phyloP scores from a whole-genome alignment of 1,284 basidiomycete genomes.

The Tylopilus sp. region DNA sequence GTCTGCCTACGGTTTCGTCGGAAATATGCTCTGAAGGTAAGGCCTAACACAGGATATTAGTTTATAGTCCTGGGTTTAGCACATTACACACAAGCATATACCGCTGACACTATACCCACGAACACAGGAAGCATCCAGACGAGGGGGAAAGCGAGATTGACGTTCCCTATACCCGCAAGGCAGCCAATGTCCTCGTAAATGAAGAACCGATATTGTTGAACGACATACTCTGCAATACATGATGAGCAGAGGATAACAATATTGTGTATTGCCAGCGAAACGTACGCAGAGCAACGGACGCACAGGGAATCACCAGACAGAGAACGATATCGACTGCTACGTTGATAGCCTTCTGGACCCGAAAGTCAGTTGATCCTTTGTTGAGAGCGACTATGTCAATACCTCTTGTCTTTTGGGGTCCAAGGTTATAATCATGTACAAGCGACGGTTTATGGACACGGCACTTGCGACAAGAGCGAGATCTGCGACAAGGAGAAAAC shows the following conservation, averaged over 20 bases:
- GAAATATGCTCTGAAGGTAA: constrained; percentile 10
- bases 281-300: constrained; percentile 16
- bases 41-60: constrained; percentile 11
- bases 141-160: constrained; percentile 35
- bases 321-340: constrained; percentile 15
- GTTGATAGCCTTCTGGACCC: constrained; percentile 13
- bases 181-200: constrained; percentile 44
- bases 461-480: constrained; percentile 43
- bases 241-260: constrained; percentile 15
- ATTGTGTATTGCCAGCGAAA: not conserved
- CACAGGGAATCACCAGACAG: constrained; percentile 21
- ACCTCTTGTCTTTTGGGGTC: constrained; percentile 34
- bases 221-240: constrained; percentile 37
- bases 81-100: constrained; percentile 22
- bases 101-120: constrained; percentile 29
- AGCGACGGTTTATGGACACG: constrained; percentile 46
- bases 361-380: not conserved
- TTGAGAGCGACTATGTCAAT: not conserved
- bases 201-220: constrained; percentile 43
- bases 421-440: constrained; percentile 42
- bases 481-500: constrained; percentile 33
- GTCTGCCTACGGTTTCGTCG: not conserved
- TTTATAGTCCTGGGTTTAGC: not conserved
- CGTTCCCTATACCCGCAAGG: constrained; percentile 31
- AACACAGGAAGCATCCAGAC: constrained; percentile 39